These are phyloP conservation scores for Lentinula aciculospora DNA, from an alignment of 768 basidiomycete species.

Conservation along the genomic window DNA sequence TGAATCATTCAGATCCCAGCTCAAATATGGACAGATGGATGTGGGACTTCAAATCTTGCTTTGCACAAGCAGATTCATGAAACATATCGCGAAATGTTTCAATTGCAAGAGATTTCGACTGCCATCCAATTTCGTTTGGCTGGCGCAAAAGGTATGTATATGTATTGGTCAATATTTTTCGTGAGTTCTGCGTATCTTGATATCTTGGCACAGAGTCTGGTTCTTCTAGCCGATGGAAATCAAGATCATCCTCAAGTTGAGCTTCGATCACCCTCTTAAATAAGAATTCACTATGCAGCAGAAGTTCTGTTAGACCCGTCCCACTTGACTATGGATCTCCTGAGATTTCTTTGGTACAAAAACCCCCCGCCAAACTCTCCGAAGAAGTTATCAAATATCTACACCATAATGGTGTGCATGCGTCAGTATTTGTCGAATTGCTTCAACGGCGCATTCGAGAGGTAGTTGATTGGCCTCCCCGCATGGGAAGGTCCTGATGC, in stretches of 20 bases:
- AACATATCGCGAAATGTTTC: conserved; percentile 18
- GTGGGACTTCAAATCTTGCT: conserved; percentile 38
- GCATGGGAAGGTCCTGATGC: conserved; percentile 22
- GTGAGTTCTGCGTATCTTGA: neutral
- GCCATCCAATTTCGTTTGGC: conserved; percentile 46
- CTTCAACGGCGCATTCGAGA: conserved; percentile 17
- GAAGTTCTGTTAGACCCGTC: conserved; percentile 31
- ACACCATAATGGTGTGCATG: conserved; percentile 38
- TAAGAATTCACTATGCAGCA: conserved; percentile 36
- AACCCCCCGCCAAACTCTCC: conserved; percentile 30
- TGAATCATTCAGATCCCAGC: conserved; percentile 16
- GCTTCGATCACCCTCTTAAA: conserved; percentile 34
- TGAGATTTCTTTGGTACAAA: conserved; percentile 31
- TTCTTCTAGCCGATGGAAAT: conserved; percentile 11
- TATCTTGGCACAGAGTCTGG: conserved; percentile 26
- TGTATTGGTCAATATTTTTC: neutral
- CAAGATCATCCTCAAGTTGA: conserved; percentile 19
- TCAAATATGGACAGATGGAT: conserved; percentile 56
- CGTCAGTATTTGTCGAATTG: conserved; percentile 20
- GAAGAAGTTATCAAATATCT: conserved; percentile 40
- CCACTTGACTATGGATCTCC: conserved; percentile 45
- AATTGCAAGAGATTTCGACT: conserved; percentile 32
- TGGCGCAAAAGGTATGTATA: conserved; percentile 38
- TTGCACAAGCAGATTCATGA: conserved; percentile 25
- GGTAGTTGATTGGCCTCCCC: conserved; percentile 19